Conservation (phyloP, 2,329 filamentous ascomycete species). For the Hypoxylon sp. region DNA sequence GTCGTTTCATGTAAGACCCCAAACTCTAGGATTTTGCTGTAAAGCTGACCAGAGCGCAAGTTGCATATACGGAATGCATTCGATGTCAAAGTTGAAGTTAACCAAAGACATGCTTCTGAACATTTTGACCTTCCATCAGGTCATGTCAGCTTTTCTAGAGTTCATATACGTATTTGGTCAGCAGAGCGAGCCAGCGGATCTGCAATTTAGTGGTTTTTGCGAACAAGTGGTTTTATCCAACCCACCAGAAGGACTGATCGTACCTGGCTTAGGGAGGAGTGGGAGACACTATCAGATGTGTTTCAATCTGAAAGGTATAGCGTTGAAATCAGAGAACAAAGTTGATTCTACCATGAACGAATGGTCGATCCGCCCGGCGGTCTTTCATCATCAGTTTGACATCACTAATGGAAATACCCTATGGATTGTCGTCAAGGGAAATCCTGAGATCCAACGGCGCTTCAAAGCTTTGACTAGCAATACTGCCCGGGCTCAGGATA, state of each 20-base stretch:
- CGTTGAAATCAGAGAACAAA: not conserved
- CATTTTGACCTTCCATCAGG: constrained; percentile 47
- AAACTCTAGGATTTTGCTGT: not conserved
- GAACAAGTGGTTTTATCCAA: constrained; percentile 43
- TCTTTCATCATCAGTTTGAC: constrained; percentile 53
- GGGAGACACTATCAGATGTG: constrained; percentile 49
- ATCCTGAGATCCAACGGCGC: constrained; percentile 40
- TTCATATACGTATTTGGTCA: constrained; percentile 51
- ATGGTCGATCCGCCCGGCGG: constrained; percentile 51
- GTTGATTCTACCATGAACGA: constrained; percentile 24
- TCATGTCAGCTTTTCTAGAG: constrained; percentile 52
- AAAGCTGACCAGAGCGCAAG: constrained; percentile 12
- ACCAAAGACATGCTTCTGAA: constrained; percentile 29
- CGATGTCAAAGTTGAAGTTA: constrained; percentile 25
- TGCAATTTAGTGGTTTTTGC: constrained; percentile 50
- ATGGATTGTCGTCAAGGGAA: constrained; percentile 54
- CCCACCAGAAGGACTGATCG: constrained; percentile 17
- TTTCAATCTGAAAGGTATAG: constrained; percentile 47
- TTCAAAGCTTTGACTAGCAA: constrained; percentile 46
- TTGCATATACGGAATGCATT: constrained; percentile 25
- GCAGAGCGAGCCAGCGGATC: constrained; percentile 43
- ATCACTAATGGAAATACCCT: constrained; percentile 46
- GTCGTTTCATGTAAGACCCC: constrained; percentile 33
- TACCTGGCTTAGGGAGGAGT: constrained; percentile 44
- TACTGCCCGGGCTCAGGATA: constrained; percentile 46